Base-by-base conservation (phyloP, 2,329 filamentous ascomycete species). In the Fusarium verrucosum region DNA sequence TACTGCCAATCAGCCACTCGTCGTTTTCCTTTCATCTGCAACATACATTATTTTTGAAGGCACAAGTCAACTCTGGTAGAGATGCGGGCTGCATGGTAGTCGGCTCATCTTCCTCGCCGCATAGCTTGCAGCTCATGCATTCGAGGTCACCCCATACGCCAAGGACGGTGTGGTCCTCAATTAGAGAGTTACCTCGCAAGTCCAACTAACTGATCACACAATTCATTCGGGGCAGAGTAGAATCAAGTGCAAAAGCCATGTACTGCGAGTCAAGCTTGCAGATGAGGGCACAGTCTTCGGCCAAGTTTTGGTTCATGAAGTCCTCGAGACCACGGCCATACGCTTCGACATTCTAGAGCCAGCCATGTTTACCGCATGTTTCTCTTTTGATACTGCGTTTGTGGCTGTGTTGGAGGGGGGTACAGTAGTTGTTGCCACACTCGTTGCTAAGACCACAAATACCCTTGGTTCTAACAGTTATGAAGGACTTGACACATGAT, bases 271-370 rank as follows among this genome's bases (percentile, higher is more conserved):
- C 47, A 2, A 42, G 47, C 13, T 61, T 56, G 20, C 64, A 67
- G 20, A 67, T 61, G 9, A 66, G 22, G 23, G 64, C 64, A 13
- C 64, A 67, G 14, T 67, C 64, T 44, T 64, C 63, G 5, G 56
- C 36, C 5, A 54, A 43, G 16, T 52, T 20, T 19, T 67, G 64
- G 3, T 51, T 36, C 3, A 50, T 60, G 6, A 32, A 50, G 11
- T 42, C 50, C 1, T 53, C 4, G 0, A 49, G 17, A 14, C 25
- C 23, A 2, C 35, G 32, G 4, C 37, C 50, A 6, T 54, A 66
- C 7, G 63, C 36, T 2, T 66, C 63, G 1, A 42, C 36, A 5
- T 35, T 36, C 10, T 30, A 45, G 2, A 56, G 46, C 33, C 33
- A 37, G 5, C 64, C 64, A 20, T 44, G 57, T 22, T 51, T 61